Conservation (phyloP, 805 yeast genomes). For the Limtongia smithiae region DNA sequence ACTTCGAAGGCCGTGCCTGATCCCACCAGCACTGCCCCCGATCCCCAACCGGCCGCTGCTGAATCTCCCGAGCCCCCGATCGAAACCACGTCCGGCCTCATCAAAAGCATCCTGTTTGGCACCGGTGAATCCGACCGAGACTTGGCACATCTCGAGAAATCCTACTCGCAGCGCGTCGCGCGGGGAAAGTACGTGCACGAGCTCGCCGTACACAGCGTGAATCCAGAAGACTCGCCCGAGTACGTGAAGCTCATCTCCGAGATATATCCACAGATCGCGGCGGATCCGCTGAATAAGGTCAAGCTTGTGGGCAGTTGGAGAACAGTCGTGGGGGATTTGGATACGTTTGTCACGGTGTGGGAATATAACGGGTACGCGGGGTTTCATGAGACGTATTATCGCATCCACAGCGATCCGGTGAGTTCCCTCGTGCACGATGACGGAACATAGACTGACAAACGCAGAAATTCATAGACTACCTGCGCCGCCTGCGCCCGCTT, state of each 20-base stretch:
- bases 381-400: conserved; percentile 40
- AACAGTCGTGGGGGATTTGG: conserved; percentile 42
- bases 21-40: neutral
- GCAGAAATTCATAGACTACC: conserved; percentile 33
- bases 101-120: conserved; percentile 43
- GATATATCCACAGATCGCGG: conserved; percentile 37
- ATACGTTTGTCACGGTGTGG: conserved; percentile 43
- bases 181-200: conserved; percentile 46
- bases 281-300: conserved; percentile 35
- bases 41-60: too few species aligned
- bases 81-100: conserved; percentile 30
- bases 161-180: conserved; percentile 33
- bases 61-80: neutral
- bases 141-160: conserved; percentile 34
- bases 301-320: conserved; percentile 46
- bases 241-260: conserved; percentile 38
- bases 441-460: neutral
- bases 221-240: conserved; percentile 38
- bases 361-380: conserved; percentile 44
- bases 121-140: conserved; percentile 37
- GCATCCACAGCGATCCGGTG: conserved; percentile 35
- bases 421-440: neutral
- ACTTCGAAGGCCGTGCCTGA: conserved; percentile 8
- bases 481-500: conserved; percentile 35
- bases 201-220: conserved; percentile 39